phyloP scores from a whole-genome alignment of 2,329 filamentous ascomycete genomes.

The Thelonectria rubi region DNA sequence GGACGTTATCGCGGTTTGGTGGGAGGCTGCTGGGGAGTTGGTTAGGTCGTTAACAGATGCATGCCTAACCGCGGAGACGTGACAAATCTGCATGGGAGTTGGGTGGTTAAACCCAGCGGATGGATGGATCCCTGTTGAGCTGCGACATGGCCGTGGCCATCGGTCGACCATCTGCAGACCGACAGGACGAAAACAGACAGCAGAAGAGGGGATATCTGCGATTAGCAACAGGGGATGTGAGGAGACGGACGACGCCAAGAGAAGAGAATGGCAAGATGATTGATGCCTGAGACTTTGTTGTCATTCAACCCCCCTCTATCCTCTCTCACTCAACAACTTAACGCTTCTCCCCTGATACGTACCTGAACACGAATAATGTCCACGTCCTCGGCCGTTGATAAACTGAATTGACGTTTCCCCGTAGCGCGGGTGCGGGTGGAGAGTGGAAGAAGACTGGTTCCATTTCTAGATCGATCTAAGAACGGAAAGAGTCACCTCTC shows the following conservation, averaged over 20 bases:
- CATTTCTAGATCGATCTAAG: conserved; percentile 18
- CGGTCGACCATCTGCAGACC: neutral
- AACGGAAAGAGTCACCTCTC: conserved; percentile 8
- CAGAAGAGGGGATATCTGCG: neutral
- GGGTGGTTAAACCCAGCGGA: neutral
- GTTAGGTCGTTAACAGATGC: conserved; percentile 1
- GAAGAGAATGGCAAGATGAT: neutral
- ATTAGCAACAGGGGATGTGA: neutral
- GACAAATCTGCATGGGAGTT: too few species aligned
- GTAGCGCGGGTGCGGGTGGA: conserved; percentile 17
- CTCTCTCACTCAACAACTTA: too few species aligned
- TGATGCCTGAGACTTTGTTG: neutral
- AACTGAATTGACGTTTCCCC: conserved; percentile 11
- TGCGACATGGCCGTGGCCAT: neutral
- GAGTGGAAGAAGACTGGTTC: conserved; percentile 21
- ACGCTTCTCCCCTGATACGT: too few species aligned
- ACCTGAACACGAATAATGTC: too few species aligned
- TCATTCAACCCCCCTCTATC: too few species aligned
- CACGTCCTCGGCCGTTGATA: neutral
- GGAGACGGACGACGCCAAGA: neutral
- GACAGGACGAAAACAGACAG: neutral
- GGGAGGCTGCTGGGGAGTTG: rapidly evolving
- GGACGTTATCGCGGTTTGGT: conserved; percentile 4
- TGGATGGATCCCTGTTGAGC: conserved; percentile 6
- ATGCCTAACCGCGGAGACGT: neutral